Conservation (phyloP, 139 green algal genomes). For the Microglena sp. region DNA sequence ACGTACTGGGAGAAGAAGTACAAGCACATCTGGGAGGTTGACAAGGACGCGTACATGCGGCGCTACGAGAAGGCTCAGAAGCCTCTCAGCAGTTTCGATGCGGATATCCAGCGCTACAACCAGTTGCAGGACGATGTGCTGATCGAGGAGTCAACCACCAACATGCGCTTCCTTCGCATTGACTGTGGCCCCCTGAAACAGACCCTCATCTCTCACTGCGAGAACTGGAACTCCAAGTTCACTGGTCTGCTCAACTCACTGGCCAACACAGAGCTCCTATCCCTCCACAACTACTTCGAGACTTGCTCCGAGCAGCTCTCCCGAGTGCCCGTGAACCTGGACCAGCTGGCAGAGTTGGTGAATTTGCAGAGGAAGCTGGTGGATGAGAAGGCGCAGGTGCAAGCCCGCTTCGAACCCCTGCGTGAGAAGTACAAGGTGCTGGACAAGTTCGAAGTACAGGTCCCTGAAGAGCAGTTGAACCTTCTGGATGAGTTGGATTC, state of each 20-base stretch:
- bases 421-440: constrained; percentile 65
- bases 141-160: constrained; percentile 66
- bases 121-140: constrained; percentile 28
- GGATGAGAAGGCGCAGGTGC: constrained; percentile 39
- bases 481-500: constrained; percentile 49
- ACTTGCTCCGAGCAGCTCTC: constrained; percentile 2
- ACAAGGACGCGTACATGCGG: constrained; percentile 78
- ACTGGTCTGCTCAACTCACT: constrained; percentile 58
- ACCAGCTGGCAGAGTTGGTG: constrained; percentile 63
- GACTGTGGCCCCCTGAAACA: constrained; percentile 82
- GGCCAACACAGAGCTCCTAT: constrained; percentile 44
- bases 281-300: constrained; percentile 47
- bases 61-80: constrained; percentile 83
- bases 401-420: constrained; percentile 57
- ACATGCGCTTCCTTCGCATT: constrained; percentile 83
- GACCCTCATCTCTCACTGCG: constrained; percentile 65
- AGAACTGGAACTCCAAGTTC: constrained; percentile 69
- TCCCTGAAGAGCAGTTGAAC: constrained; percentile 50
- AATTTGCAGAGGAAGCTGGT: constrained; percentile 49
- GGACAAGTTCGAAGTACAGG: constrained; percentile 59
- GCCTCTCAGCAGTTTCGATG: constrained; percentile 61
- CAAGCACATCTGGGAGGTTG: constrained; percentile 79
- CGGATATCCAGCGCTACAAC: constrained; percentile 69
- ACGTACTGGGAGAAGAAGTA: constrained; percentile 86
- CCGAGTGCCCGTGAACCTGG: constrained; percentile 33